Evolutionary conservation across 1,139 yeast genomes (phyloP).

Genomic region (Lizanozyma gosingica): DNA sequence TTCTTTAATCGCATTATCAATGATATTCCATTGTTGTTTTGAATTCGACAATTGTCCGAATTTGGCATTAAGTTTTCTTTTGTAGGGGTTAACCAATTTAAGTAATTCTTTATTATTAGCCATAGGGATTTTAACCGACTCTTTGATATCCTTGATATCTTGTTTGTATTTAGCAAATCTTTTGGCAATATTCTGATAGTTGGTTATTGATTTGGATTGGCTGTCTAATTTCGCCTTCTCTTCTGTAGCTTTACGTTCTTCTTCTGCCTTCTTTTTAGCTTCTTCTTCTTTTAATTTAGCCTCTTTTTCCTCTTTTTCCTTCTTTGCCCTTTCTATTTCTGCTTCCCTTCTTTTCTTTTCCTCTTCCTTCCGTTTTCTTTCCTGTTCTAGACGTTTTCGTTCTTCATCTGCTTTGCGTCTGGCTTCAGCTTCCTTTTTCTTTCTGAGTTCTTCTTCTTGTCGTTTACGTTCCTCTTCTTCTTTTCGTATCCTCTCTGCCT

Average conservation of each 20-base stretch:
- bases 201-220: constrained; percentile 17
- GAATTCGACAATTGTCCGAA: constrained; percentile 87
- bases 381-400: constrained; percentile 5
- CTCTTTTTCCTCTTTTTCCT: constrained; percentile 4
- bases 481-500: constrained; percentile 5
- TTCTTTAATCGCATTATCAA: constrained; percentile 30
- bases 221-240: constrained; percentile 1
- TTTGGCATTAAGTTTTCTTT: constrained; percentile 75
- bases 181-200: constrained; percentile 30
- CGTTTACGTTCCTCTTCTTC: constrained; percentile 11
- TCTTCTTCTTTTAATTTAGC: constrained; percentile 6
- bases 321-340: constrained; percentile 8
- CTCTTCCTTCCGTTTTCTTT: constrained; percentile 4
- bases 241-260: constrained; percentile 9
- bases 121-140: constrained; percentile 23
- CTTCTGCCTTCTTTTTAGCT: constrained; percentile 8
- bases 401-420: constrained; percentile 8
- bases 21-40: constrained; percentile 42
- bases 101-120: constrained; percentile 30
- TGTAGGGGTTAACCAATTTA: constrained; percentile 33
- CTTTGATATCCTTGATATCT: constrained; percentile 52
- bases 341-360: constrained; percentile 4
- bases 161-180: constrained; percentile 44
- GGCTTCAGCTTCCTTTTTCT: not conserved
- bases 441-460: constrained; percentile 7